Evolutionary conservation across 2,329 filamentous ascomycete genomes (phyloP).

Genomic region (Xylariaceae sp.): DNA sequence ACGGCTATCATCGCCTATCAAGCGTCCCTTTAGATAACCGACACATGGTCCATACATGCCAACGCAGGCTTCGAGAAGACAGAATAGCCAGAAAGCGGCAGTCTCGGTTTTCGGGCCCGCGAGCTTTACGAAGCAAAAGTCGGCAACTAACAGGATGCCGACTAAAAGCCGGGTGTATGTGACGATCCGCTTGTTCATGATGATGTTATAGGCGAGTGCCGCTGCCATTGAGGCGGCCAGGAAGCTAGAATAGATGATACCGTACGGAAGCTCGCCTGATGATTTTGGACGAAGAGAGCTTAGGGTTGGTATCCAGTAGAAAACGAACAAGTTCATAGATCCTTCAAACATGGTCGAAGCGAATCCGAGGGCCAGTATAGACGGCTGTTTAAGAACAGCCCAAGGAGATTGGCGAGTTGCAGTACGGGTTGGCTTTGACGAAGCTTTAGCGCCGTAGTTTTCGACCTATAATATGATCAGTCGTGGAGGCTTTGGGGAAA

Average conservation of each 20-base stretch:
- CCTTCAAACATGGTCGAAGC: slow-evolving; percentile 66
- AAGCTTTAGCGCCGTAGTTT: slow-evolving; percentile 34
- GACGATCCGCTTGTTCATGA: slow-evolving; percentile 42
- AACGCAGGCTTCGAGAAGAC: slow-evolving; percentile 62
- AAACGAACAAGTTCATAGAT: slow-evolving; percentile 68
- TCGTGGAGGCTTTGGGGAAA: neutral
- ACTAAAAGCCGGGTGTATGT: slow-evolving; percentile 45
- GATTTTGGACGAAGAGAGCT: slow-evolving; percentile 44
- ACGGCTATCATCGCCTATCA: slow-evolving; percentile 57
- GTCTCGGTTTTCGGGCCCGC: slow-evolving; percentile 47
- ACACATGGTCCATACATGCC: slow-evolving; percentile 65
- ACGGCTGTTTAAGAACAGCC: slow-evolving; percentile 48
- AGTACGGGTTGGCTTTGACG: neutral
- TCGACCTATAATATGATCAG: slow-evolving; percentile 35
- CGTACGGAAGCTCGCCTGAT: slow-evolving; percentile 39
- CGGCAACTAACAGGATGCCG: slow-evolving; percentile 43
- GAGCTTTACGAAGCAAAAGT: slow-evolving; percentile 51
- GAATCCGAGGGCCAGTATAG: slow-evolving; percentile 58
- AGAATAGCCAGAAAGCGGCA: slow-evolving; percentile 62
- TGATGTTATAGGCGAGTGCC: slow-evolving; percentile 40
- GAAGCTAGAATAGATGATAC: slow-evolving; percentile 41
- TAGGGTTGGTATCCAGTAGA: slow-evolving; percentile 67
- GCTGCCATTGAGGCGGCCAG: slow-evolving; percentile 42
- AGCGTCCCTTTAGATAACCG: slow-evolving; percentile 55
- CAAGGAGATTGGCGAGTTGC: slow-evolving; percentile 22